Evolutionary conservation across 352 stramenopile genomes (phyloP).

Genomic region (Phytopythium mirpurense): DNA sequence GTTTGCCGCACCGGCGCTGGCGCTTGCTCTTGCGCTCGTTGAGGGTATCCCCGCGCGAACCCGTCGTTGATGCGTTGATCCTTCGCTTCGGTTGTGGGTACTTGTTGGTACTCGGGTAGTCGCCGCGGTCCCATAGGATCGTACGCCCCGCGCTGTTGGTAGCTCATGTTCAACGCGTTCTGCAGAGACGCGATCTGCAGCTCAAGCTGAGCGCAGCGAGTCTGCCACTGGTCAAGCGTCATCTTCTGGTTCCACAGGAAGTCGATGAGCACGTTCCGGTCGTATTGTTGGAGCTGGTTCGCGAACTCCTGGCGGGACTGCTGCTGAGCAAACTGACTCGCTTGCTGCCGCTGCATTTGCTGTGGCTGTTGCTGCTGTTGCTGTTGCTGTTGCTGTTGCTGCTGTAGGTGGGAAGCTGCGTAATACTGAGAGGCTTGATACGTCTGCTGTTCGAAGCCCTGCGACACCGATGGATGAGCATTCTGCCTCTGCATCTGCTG

Average conservation of each 20-base stretch:
- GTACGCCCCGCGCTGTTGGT: slow-evolving; percentile 5
- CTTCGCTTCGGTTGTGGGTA: neutral
- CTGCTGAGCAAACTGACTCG: slow-evolving; percentile 21
- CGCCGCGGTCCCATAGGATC: neutral
- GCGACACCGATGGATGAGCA: neutral
- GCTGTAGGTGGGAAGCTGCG: slow-evolving; percentile 10
- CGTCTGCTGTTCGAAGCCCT: slow-evolving; percentile 6
- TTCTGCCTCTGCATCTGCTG: slow-evolving; percentile 1
- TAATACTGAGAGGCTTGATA: slow-evolving; percentile 13
- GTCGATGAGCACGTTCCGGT: slow-evolving; percentile 61
- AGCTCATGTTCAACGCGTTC: slow-evolving; percentile 7
- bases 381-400: slow-evolving; percentile 9
- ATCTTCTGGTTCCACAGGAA: slow-evolving; percentile 68
- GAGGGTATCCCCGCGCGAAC: neutral
- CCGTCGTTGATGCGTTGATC: neutral
- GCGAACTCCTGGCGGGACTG: slow-evolving; percentile 57
- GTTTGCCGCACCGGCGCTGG: neutral
- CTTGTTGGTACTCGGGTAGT: slow-evolving; percentile 9
- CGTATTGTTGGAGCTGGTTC: slow-evolving; percentile 60
- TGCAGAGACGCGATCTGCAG: slow-evolving; percentile 27
- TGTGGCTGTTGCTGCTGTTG: slow-evolving; percentile 4
- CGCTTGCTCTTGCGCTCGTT: slow-evolving; percentile 8
- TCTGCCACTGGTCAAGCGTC: slow-evolving; percentile 59
- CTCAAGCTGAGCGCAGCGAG: slow-evolving; percentile 43
- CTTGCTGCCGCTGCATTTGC: slow-evolving; percentile 20